Percentiles rank a stretch among this genome's conserved stretches.
Evolutionary conservation across 352 stramenopile species (phyloP).

Genomic region (Phytopythium boreale): DNA sequence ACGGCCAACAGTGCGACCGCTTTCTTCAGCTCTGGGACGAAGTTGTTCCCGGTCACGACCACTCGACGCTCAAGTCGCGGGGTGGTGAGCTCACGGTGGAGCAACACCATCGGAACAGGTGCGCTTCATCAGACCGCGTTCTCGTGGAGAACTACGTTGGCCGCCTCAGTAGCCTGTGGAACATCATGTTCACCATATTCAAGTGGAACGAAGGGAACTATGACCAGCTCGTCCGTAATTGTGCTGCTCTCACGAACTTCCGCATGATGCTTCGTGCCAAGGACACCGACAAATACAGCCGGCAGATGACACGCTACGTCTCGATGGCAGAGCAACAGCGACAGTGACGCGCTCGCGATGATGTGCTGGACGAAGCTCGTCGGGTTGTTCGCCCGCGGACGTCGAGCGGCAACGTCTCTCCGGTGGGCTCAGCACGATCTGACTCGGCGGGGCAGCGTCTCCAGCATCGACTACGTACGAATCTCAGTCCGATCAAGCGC

Average conservation of each 20-base stretch:
- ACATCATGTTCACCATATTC: constrained; percentile 14
- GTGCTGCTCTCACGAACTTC: constrained; percentile 21
- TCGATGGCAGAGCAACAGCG: constrained; percentile 4
- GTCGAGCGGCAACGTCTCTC: background rate
- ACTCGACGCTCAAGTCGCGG: background rate
- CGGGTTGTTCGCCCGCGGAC: background rate
- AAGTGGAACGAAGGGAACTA: constrained; percentile 14
- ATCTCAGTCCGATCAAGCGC: no score
- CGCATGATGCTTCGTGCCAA: constrained; percentile 14
- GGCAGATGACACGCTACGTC: constrained; percentile 12
- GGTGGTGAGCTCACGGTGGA: constrained; percentile 7
- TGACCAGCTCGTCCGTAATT: constrained; percentile 14
- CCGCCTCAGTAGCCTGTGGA: constrained; percentile 13
- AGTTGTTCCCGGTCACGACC: no score
- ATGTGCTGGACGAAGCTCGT: background rate
- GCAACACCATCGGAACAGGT: constrained; percentile 12
- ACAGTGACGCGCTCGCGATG: background rate
- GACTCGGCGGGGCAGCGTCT: background rate
- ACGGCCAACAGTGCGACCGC: no score
- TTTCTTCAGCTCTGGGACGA: no score
- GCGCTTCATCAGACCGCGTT: constrained; percentile 15
- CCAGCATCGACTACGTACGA: no score
- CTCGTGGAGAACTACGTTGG: constrained; percentile 20
- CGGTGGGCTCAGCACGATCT: no score
- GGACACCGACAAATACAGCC: constrained; percentile 14